Base-by-base conservation (phyloP, 805 yeast genomes). In the Candida corydali region DNA sequence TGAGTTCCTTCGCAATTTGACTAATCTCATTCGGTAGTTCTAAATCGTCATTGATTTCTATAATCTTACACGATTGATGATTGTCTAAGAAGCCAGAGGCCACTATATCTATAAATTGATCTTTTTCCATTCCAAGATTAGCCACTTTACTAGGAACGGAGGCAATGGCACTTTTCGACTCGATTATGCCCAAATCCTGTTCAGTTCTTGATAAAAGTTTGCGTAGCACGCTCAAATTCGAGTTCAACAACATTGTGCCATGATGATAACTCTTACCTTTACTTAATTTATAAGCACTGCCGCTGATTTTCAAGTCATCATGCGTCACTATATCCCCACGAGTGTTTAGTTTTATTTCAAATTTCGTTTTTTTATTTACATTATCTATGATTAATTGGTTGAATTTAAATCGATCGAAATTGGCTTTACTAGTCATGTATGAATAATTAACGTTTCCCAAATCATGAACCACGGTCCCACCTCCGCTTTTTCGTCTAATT, bases 381-480 rank as follows among this genome's bases (percentile, higher is more conserved):
- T 63, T 55, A 2, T 49, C 27, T 4, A 37, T 46, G 2, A 87
- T 65, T 34, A 72, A 42, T 9, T 65, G 45, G 40, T 76, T 73
- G 62, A 80, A 77, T 45, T 68, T 63, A 36, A 67, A 63, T 45
- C 94, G 52, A 61, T 74, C 67, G 53, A 93, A 93, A 2, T 70
- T 71, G 9, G 69, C 71, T 42, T 85, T 73, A 3, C 85, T 69
- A 8, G 85, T 78, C 65, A 91, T 78, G 50, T 76, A 87, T 4
- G 94, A 81, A 58, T 82, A 93, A 53, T 93, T 93, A 14, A 82
- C 78, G 50, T 93, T 93, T 0, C 97, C 96, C 4, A 69, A 45
- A 57, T 91, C 98, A 55, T 93, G 99, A 8, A 88, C 95, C 1
- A 93, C 99, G 0, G 97, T 79, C 0, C 99, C 99, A 2, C 99